A percentile compares a stretch with the other conserved stretches of the same genome.
phyloP scores from a whole-genome alignment of 2,329 filamentous ascomycete genomes.

The Colletotrichum liaoningense region DNA sequence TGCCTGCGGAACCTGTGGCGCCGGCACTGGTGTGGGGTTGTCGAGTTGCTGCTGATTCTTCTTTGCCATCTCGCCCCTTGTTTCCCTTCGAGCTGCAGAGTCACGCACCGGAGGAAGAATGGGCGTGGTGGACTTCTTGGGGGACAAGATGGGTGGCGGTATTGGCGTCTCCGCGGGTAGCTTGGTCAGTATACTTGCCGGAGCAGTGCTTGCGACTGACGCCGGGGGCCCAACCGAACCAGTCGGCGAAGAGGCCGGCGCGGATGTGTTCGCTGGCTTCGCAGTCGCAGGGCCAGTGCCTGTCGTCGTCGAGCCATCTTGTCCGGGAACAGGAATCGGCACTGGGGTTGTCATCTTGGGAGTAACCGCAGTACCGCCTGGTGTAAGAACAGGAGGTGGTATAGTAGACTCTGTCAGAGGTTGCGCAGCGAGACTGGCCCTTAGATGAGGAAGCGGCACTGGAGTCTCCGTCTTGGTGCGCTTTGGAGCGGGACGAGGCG shows the following conservation, averaged over 20 bases:
- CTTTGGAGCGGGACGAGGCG: conserved; percentile 56
- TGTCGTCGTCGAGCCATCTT: conserved; percentile 18
- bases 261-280: conserved; percentile 23
- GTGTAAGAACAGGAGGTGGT: conserved; percentile 46
- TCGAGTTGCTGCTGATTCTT: conserved; percentile 48
- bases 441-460: conserved; percentile 58
- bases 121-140: conserved; percentile 46
- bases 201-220: conserved; percentile 45
- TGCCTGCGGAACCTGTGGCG: conserved; percentile 31
- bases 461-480: conserved; percentile 69
- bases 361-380: conserved; percentile 37
- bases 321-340: conserved; percentile 39
- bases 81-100: conserved; percentile 54
- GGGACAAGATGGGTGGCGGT: conserved; percentile 47
- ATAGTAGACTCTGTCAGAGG: conserved; percentile 32
- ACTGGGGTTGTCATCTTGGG: conserved; percentile 48
- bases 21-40: conserved; percentile 8
- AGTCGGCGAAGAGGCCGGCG: conserved; percentile 30
- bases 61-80: conserved; percentile 56
- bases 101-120: conserved; percentile 49
- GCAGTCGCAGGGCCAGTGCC: conserved; percentile 3
- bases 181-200: conserved; percentile 49
- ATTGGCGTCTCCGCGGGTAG: conserved; percentile 55
- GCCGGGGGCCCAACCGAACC: conserved; percentile 15
- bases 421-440: conserved; percentile 41